Percentiles rank a stretch among this genome's conserved stretches.
Evolutionary conservation across 1,284 basidiomycete species (phyloP).

Genomic region (Cystobasidiaceae sp.): DNA sequence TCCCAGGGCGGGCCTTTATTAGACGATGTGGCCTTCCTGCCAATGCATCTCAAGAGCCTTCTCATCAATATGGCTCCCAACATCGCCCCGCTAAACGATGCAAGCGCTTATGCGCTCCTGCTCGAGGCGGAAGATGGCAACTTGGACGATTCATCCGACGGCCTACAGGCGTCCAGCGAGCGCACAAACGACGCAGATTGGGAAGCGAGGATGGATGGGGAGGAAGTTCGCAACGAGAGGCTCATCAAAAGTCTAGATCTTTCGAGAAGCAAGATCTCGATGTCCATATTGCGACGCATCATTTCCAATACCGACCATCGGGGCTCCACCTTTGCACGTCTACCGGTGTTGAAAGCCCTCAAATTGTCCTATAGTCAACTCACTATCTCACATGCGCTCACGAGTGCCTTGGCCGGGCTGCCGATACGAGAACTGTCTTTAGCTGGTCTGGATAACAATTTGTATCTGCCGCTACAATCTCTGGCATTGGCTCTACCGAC

Average conservation of each 20-base stretch:
- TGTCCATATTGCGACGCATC: slow-evolving; percentile 1
- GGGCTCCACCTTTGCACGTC: not conserved
- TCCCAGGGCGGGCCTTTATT: not conserved
- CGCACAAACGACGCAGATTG: not conserved
- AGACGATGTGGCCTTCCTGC: slow-evolving; percentile 10
- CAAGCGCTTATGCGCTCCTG: slow-evolving; percentile 4
- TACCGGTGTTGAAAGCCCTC: not conserved
- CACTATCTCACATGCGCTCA: not conserved
- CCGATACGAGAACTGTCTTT: not conserved
- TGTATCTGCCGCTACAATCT: slow-evolving; percentile 16
- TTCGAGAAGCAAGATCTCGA: not conserved
- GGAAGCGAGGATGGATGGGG: not conserved
- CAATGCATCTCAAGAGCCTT: slow-evolving; percentile 5
- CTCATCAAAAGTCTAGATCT: slow-evolving; percentile 1
- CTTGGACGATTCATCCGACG: not conserved
- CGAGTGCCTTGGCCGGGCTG: not conserved
- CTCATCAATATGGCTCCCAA: slow-evolving; percentile 1
- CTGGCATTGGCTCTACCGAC: slow-evolving; percentile 11
- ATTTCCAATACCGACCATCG: not conserved
- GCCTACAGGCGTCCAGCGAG: not conserved
- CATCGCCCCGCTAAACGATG: slow-evolving; percentile 12
- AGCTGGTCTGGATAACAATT: not conserved
- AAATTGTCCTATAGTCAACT: slow-evolving; percentile 8
- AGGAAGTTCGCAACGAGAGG: not conserved
- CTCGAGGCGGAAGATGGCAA: slow-evolving; percentile 6